Evolutionary conservation across 306 rosid genomes (phyloP).

Genomic region (Parietaria judaica): DNA sequence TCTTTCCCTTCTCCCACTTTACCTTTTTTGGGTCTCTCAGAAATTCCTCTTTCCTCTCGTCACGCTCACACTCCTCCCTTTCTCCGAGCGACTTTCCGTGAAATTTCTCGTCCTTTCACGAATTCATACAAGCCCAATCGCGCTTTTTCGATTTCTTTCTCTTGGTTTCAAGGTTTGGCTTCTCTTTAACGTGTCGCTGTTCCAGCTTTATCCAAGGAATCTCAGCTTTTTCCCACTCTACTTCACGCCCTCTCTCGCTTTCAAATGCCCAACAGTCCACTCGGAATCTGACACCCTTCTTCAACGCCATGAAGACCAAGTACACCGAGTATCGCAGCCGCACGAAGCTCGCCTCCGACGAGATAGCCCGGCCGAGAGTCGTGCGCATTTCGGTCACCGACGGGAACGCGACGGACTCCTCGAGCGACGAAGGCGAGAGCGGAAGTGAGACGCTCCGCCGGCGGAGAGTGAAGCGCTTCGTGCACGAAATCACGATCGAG

Average conservation of each 20-base stretch:
- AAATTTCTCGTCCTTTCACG: slow-evolving; percentile 50
- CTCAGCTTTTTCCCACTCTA: slow-evolving; percentile 15
- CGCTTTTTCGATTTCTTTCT: slow-evolving; percentile 5
- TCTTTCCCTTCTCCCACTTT: not conserved
- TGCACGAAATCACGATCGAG: slow-evolving; percentile 62
- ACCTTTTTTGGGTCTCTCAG: not conserved
- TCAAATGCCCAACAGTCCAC: slow-evolving; percentile 8
- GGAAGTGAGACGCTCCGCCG: slow-evolving; percentile 7
- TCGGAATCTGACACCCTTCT: slow-evolving; percentile 23
- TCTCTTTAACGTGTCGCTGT: slow-evolving; percentile 37
- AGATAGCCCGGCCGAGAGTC: slow-evolving; percentile 24
- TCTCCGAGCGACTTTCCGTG: slow-evolving; percentile 30
- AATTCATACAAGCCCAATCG: slow-evolving; percentile 6
- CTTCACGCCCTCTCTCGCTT: slow-evolving; percentile 12
- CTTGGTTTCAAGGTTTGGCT: slow-evolving; percentile 36
- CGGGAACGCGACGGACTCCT: slow-evolving; percentile 75
- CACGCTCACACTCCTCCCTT: slow-evolving; percentile 30
- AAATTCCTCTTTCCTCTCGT: slow-evolving; percentile 15
- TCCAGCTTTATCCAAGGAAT: slow-evolving; percentile 18
- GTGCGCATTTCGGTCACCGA: slow-evolving; percentile 61
- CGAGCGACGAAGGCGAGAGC: slow-evolving; percentile 45
- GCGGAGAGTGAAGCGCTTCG: slow-evolving; percentile 44
- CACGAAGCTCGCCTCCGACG: slow-evolving; percentile 5
- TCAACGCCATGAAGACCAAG: slow-evolving; percentile 17
- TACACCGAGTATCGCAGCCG: slow-evolving; percentile 41